Evolutionary conservation across 2,329 filamentous ascomycete species (phyloP), one percentile per base, ranked within the genome.

Genomic region (Aureobasidium mangrovei): DNA sequence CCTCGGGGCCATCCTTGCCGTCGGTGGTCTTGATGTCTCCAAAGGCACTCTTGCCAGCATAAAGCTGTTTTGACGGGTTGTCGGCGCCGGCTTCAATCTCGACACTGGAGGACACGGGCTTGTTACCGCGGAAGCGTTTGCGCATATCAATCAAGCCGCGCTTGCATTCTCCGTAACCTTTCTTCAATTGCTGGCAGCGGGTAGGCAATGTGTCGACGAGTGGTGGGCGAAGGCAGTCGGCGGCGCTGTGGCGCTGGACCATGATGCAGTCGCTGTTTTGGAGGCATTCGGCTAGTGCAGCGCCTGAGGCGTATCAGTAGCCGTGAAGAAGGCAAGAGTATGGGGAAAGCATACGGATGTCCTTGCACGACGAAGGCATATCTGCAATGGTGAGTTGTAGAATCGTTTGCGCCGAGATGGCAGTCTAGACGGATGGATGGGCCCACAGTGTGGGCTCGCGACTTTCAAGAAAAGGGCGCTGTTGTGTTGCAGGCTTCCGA

Each of bases 101-200:
- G 65, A 83, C 77, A 63, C 83, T 77, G 60, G 85, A 81, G 27
- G 82, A 77, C 60, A 95, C 84, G 53, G 93, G 90, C 69, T 89
- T 82, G 74, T 97, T 97, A 56, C 93, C 93, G 54, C 93, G 82
- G 73, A 98, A 97, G 33, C 93, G 86, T 75, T 97, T 97, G 69
- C 93, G 88, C 93, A 98, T 98, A 70, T 98, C 93, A 63, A 97
- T 86, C 82, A 95, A 83, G 60, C 93, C 93, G 60, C 91, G 86
- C 67, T 95, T 94, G 80, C 93, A 98, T 68, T 96, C 88, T 69
- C 88, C 87, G 65, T 94, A 93, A 43, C 90, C 89, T 69, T 89
- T 91, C 69, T 91, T 89, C 57, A 98, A 80, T 71, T 96, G 91
- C 68, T 91, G 89, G 73, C 93, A 98, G 72, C 86, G 84, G 27